Evolutionary conservation across 2,329 filamentous ascomycete genomes (phyloP).

Genomic region (Pseudogymnoascus pannorum): DNA sequence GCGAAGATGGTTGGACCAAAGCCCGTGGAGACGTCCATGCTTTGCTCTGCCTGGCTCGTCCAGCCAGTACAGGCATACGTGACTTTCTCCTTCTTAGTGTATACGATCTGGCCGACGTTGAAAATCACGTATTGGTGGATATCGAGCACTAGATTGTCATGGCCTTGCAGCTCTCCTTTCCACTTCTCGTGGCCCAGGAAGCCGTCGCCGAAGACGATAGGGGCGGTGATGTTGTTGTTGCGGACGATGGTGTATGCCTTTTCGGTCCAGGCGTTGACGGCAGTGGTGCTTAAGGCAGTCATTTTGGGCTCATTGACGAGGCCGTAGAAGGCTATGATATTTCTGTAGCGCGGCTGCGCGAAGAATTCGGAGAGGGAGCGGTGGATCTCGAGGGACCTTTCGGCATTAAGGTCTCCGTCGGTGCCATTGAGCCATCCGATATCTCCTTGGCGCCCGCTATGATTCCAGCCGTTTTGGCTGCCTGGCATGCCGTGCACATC

Average conservation of each 20-base stretch:
- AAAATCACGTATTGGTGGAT: constrained; percentile 99
- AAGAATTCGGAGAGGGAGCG: constrained; percentile 86
- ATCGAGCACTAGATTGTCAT: constrained; percentile 76
- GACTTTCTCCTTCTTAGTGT: constrained; percentile 76
- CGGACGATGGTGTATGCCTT: constrained; percentile 66
- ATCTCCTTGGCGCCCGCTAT: constrained; percentile 73
- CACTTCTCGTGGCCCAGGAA: constrained; percentile 89
- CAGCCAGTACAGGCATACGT: constrained; percentile 82
- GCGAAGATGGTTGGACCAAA: constrained; percentile 93
- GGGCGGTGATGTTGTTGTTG: constrained; percentile 64
- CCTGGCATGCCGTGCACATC: constrained; percentile 89
- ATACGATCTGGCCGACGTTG: constrained; percentile 78
- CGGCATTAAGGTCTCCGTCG: constrained; percentile 67
- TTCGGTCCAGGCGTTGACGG: constrained; percentile 73
- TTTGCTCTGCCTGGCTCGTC: constrained; percentile 68
- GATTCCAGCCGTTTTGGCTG: constrained; percentile 96
- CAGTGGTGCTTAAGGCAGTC: constrained; percentile 52
- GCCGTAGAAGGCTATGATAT: constrained; percentile 87
- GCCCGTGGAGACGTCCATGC: constrained; percentile 65
- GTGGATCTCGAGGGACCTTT: constrained; percentile 82
- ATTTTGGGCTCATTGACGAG: constrained; percentile 92
- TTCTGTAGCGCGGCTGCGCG: constrained; percentile 83
- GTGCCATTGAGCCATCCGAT: constrained; percentile 92
- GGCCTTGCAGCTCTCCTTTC: constrained; percentile 70
- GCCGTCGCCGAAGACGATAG: constrained; percentile 84